Base-by-base conservation (phyloP, 805 yeast species). In the Pichia heedii region DNA sequence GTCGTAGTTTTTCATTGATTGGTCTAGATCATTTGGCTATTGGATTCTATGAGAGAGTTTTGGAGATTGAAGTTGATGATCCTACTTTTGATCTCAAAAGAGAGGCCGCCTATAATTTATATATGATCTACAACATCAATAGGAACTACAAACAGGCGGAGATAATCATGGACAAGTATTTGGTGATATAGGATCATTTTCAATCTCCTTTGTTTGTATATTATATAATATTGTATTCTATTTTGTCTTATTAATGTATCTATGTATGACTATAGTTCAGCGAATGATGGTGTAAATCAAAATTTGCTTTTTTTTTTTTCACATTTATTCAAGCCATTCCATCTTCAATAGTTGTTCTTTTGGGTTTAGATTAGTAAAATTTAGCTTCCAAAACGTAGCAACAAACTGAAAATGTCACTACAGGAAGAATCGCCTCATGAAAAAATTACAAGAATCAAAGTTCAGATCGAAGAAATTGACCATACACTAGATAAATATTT, bases 101-200 rank as follows among this genome's bases (percentile, higher is more conserved):
- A 51, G 95, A 86, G 50, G 84, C 96, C 0, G 97, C 97, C 1
- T 87, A 89, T 56, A 90, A 90, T 56, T 65, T 88, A 52, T 71
- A 79, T 27, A 69, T 81, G 53, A 82, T 90, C 21, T 90, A 86
- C 61, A 79, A 78, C 45, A 68, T 74, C 50, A 81, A 81, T 56
- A 95, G 94, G 5, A 89, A 89, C 56, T 65, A 76, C 12, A 64
- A 63, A 42, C 66, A 81, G 36, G 89, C 96, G 0, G 70, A 76
- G 43, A 62, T 66, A 33, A 58, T 89, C 19, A 78, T 86, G 64
- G 82, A 81, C 41, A 64, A 71, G 56, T 81, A 84, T 60, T 66
- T 90, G 39, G 56, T 49, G 33, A 48, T 61, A 16, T 60, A 24
- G 13, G 39, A 74, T 69, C 3, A 7, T 37, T 7, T 10, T 4